Base-by-base conservation (phyloP, 2,329 filamentous ascomycete genomes). In the Triangularia verruculosa region DNA sequence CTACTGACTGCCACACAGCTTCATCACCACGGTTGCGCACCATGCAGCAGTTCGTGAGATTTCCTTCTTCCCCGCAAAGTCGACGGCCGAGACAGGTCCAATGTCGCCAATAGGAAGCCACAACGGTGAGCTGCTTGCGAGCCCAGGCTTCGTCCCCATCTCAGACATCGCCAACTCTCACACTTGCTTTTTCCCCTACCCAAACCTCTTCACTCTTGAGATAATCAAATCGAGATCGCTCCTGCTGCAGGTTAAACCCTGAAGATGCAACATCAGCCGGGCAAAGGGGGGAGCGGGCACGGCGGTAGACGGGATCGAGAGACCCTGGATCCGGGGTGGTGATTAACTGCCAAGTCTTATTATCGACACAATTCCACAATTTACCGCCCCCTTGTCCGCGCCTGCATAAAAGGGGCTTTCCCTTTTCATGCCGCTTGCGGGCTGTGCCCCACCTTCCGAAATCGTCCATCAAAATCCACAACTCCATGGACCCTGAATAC, bases 71-170 rank as follows among this genome's bases (percentile, higher is more conserved):
- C 57, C 39, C 57, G 39, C 57, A 59, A 59, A 47, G 47, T 28
- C 34, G 25, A 52, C 15, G 28, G 15, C 56, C 56, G 39, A 28
- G 22, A 28, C 43, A 27, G 20, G 7, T 12, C 24, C 22, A 59
- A 30, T 59, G 24, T 59, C 57, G 22, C 57, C 25, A 59, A 52
- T 59, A 59, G 57, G n/a, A 59, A 24, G 17, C 39, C 25, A n/a
- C 22, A 30, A 24, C 57, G 57, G 57, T 59, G 57, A 59, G 57
- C 39, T 59, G 57, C 57, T 52, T 52, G 24, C 15, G n/a, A 57
- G 55, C 24, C 17, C 24, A 54, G 27, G 25, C 52, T 54, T 22
- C n/a, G 27, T 25, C 54, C 27, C 54, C 39, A 47, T 27, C 51
- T 20, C 20, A 54, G 51, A 54, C 22, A 25, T 28, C 22, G 4